Base-by-base conservation (phyloP, 306 rosid genomes). In the Cucurbita ficifolia region DNA sequence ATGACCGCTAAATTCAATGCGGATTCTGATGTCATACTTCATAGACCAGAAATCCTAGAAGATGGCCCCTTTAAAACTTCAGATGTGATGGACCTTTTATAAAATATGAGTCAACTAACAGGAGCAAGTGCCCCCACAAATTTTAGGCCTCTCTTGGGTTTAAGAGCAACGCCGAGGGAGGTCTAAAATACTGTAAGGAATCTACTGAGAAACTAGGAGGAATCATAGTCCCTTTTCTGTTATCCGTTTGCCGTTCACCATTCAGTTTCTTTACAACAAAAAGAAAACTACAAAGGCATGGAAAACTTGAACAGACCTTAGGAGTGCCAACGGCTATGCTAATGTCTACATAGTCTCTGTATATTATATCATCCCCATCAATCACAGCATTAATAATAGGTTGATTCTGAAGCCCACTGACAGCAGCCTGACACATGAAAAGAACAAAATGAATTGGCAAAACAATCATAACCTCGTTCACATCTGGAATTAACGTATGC, bases 321-420 rank as follows among this genome's bases (percentile, higher is more conserved):
- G 88, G 76, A 64, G 96, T 88, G 48, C 96, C 94, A 80, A 90
- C 96, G 4, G 96, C 96, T 36, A 90, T 79, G 75, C 96, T 90
- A 70, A 90, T 86, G 81, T 90, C 96, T 53, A 86, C 56, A 74
- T 90, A 86, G 78, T 90, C 90, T 85, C 92, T 82, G 87, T 88
- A 85, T 75, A 90, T 85, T 72, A 90, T 88, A 79, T 90, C 92
- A 73, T 90, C 92, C 79, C 94, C 96, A 79, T 90, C 96, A 81
- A 90, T 88, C 62, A 90, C 96, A 5, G 96, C 96, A 82, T 90
- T 90, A 42, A 90, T 83, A 70, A 82, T 85, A 29, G 94, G 94
- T 79, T 90, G 96, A 75, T 88, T 63, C 79, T 88, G 90, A 80
- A 90, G 95, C 14, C 90, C 92, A 84, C 81, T 84, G 82, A 88